phyloP scores from a whole-genome alignment of 306 rosid genomes.

The Arachis hypogaea region DNA sequence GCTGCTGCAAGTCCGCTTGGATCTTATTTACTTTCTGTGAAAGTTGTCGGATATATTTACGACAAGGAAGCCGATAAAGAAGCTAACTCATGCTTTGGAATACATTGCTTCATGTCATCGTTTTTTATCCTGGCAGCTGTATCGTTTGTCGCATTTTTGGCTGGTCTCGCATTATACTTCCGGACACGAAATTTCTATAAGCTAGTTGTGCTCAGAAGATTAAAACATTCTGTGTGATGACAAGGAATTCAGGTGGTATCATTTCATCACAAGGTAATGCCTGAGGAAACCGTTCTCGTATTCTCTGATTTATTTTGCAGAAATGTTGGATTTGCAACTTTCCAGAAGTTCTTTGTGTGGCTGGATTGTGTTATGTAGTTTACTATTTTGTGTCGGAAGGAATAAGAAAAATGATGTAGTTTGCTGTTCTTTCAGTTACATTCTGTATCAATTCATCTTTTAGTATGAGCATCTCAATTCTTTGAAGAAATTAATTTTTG shows the following conservation, averaged over 20 bases:
- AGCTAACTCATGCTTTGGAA: constrained; percentile 60
- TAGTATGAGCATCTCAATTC: constrained; percentile 21
- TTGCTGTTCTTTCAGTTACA: constrained; percentile 26
- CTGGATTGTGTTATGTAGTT: constrained; percentile 19
- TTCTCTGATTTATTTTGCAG: constrained; percentile 28
- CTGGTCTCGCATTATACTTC: constrained; percentile 60
- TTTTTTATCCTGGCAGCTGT: constrained; percentile 74
- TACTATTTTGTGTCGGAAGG: neutral
- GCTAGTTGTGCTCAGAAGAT: constrained; percentile 54
- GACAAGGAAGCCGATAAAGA: constrained; percentile 58
- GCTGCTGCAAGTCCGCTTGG: constrained; percentile 84
- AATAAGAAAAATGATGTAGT: neutral
- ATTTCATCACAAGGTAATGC: constrained; percentile 37
- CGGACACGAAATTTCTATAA: constrained; percentile 69
- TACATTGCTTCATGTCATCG: constrained; percentile 72
- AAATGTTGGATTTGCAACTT: constrained; percentile 8
- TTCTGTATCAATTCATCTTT: constrained; percentile 3
- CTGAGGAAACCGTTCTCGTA: constrained; percentile 35
- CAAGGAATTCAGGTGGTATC: constrained; percentile 4
- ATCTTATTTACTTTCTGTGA: constrained; percentile 82
- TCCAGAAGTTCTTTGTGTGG: constrained; percentile 7
- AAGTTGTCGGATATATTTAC: constrained; percentile 74
- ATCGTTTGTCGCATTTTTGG: constrained; percentile 61
- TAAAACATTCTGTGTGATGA: constrained; percentile 42
- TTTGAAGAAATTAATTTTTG: neutral